These are phyloP conservation scores for Pichia nakasei DNA, from an alignment of 805 yeast species.

Conservation along the genomic window DNA sequence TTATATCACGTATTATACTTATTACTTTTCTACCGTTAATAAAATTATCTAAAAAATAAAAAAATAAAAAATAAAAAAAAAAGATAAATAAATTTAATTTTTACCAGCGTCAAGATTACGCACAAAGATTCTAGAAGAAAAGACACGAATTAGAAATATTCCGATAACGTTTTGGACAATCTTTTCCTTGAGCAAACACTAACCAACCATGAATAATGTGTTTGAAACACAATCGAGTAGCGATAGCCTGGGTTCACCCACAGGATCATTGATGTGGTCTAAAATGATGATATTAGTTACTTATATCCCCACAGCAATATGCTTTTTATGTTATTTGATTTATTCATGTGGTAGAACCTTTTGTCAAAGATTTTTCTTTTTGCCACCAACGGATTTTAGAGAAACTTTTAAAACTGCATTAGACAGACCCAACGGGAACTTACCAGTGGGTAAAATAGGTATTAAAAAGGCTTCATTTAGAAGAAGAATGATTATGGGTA, in stretches of 20 bases:
- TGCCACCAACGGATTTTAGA: slow-evolving; percentile 24
- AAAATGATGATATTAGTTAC: no score
- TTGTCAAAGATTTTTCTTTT: slow-evolving; percentile 16
- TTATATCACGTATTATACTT: no score
- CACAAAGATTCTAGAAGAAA: no score
- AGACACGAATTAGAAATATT: no score
- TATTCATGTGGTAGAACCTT: slow-evolving; percentile 17
- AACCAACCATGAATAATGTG: background rate
- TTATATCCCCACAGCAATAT: background rate
- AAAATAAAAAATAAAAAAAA: no score
- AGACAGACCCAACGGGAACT: slow-evolving; percentile 12
- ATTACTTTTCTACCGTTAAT: no score
- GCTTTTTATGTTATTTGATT: background rate
- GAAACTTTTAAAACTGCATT: slow-evolving; percentile 18
- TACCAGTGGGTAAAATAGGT: slow-evolving; percentile 19
- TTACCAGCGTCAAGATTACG: no score
- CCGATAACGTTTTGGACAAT: no score
- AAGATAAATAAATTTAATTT: no score
- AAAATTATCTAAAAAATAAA: no score
- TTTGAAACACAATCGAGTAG: background rate
- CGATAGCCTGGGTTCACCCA: background rate
- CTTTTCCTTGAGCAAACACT: no score
- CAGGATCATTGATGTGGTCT: no score
- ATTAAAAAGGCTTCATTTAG: slow-evolving; percentile 20
- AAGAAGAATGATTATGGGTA: slow-evolving; percentile 26